Evolutionary conservation across 73 alveolate species (phyloP).

Genomic region (Paramecium octaurelia): DNA sequence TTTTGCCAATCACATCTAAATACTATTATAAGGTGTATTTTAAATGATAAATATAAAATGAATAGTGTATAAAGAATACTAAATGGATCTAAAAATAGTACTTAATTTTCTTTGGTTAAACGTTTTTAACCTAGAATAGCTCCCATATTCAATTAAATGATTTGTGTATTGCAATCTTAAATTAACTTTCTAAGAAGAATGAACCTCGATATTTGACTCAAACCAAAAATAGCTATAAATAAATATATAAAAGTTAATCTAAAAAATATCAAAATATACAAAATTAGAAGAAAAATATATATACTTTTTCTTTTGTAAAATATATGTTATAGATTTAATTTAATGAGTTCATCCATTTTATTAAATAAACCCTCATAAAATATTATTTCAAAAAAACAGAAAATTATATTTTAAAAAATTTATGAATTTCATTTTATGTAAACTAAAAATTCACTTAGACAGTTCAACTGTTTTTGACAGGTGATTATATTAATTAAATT

Average conservation of each 20-base stretch:
- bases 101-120: not conserved
- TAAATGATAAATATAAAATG: not conserved
- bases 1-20: not conserved
- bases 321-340: too few species aligned
- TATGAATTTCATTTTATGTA: not conserved
- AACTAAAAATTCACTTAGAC: not conserved
- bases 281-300: constrained; percentile 63
- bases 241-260: not conserved
- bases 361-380: too few species aligned
- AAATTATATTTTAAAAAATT: not conserved
- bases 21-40: not conserved
- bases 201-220: not conserved
- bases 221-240: not conserved
- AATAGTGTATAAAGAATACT: not conserved
- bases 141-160: not conserved
- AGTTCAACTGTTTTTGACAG: not conserved
- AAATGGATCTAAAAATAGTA: not conserved
- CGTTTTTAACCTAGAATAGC: not conserved
- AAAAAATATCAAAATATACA: not conserved
- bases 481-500: not conserved
- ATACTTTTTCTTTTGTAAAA: not conserved
- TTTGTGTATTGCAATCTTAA: not conserved
- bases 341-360: too few species aligned
- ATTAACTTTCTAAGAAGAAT: not conserved
- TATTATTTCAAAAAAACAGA: too few species aligned